Evolutionary conservation across 2,329 filamentous ascomycete species (phyloP).

Genomic region (Penicillium polonicum): DNA sequence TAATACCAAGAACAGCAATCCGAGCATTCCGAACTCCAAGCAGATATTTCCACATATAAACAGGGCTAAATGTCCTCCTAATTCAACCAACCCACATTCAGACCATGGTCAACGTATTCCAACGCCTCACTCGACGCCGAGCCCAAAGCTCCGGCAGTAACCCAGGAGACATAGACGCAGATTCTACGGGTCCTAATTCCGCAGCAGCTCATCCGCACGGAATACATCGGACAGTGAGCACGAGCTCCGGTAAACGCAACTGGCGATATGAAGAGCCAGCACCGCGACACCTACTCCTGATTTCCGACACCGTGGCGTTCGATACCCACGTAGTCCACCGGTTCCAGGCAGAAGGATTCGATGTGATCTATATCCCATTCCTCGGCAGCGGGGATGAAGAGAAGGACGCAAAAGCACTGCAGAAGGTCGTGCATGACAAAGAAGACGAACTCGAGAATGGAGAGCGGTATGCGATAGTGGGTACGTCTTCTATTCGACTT

Average conservation of each 20-base stretch:
- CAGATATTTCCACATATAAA: not conserved
- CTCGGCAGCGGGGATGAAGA: conserved; percentile 31
- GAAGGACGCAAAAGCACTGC: conserved; percentile 51
- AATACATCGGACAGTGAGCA: conserved; percentile 15
- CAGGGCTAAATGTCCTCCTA: not conserved
- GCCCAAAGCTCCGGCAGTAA: conserved; percentile 13
- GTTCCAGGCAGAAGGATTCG: conserved; percentile 59
- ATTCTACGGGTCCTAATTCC: conserved; percentile 2
- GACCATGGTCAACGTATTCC: conserved; percentile 25
- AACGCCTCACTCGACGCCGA: conserved; percentile 18
- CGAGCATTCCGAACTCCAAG: not conserved
- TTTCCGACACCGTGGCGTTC: conserved; percentile 43
- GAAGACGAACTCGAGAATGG: conserved; percentile 54
- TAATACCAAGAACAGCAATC: conserved; percentile 7
- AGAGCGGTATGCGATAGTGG: conserved; percentile 61
- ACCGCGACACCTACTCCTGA: conserved; percentile 30
- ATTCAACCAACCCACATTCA: not conserved
- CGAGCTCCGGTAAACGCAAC: conserved; percentile 16
- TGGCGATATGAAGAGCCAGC: conserved; percentile 16
- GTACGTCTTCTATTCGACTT: conserved; percentile 37
- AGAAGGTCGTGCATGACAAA: conserved; percentile 50
- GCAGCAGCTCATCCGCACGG: conserved; percentile 2
- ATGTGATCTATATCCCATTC: conserved; percentile 55
- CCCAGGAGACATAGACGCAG: not conserved
- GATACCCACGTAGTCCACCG: conserved; percentile 53